Evolutionary conservation across 2,329 filamentous ascomycete genomes (phyloP).

Genomic region (Trichoderma aggressivum): DNA sequence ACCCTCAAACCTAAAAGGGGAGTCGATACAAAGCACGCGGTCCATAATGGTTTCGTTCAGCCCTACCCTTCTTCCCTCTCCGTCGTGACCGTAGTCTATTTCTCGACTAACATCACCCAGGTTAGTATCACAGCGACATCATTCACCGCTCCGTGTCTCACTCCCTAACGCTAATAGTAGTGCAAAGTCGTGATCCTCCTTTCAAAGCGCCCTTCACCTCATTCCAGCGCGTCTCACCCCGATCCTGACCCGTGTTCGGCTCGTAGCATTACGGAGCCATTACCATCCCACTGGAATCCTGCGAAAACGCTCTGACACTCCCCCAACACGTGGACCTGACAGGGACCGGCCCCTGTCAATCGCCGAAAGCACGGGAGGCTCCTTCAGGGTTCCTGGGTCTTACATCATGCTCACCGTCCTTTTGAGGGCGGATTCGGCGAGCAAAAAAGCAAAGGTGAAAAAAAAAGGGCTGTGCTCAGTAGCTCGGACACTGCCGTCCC

Average conservation of each 20-base stretch:
- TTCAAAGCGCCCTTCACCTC: neutral
- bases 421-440: neutral
- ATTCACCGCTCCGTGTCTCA: neutral
- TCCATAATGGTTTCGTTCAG: neutral
- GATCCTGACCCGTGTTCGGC: neutral
- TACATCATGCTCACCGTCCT: conserved; percentile 6
- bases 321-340: neutral
- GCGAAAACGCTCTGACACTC: neutral
- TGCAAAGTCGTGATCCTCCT: neutral
- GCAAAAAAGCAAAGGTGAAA: neutral
- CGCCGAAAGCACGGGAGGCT: neutral
- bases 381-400: conserved; percentile 7
- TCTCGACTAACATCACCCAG: neutral
- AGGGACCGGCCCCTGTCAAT: neutral
- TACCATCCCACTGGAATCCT: conserved; percentile 9
- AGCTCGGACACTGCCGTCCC: neutral
- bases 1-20: neutral
- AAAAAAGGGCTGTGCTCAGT: neutral
- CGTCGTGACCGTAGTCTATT: neutral
- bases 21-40: neutral
- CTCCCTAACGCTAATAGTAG: neutral
- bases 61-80: neutral
- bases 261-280: neutral
- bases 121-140: neutral
- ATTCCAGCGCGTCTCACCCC: neutral